phyloP scores from a whole-genome alignment of 305 asterid species.

The Fraxinus greggii region DNA sequence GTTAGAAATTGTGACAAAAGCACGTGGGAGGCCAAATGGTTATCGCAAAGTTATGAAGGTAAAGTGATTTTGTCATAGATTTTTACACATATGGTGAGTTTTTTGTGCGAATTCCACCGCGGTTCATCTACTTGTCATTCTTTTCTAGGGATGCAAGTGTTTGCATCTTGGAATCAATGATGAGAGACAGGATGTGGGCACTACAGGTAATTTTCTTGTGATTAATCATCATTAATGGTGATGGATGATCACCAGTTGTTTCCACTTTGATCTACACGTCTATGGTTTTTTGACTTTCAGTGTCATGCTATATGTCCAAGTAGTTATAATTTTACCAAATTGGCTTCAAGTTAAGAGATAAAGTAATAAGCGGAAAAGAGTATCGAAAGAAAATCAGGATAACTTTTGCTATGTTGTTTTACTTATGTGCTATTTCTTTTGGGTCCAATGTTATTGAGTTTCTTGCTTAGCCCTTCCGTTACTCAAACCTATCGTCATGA shows the following conservation, averaged over 20 bases:
- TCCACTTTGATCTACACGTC: constrained; percentile 10
- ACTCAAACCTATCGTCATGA: not conserved
- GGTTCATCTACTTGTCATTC: constrained; percentile 17
- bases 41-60: constrained; percentile 91
- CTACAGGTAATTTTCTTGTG: constrained; percentile 58
- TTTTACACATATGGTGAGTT: not conserved
- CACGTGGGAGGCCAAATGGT: constrained; percentile 89
- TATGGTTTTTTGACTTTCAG: not conserved
- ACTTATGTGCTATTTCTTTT: not conserved
- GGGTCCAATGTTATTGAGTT: not conserved
- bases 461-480: not conserved
- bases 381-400: not conserved
- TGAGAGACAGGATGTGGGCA: constrained; percentile 72
- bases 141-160: constrained; percentile 57
- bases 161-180: constrained; percentile 78
- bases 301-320: constrained; percentile 1
- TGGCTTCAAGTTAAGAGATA: not conserved
- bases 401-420: not conserved
- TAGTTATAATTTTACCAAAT: not conserved
- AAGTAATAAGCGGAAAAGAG: not conserved
- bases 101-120: not conserved
- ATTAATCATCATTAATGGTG: constrained; percentile 14
- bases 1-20: constrained; percentile 80
- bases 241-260: constrained; percentile 14
- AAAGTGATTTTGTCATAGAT: constrained; percentile 17